Base-by-base conservation (phyloP, 108 stramenopile genomes). In the Thalassiosira profunda region DNA sequence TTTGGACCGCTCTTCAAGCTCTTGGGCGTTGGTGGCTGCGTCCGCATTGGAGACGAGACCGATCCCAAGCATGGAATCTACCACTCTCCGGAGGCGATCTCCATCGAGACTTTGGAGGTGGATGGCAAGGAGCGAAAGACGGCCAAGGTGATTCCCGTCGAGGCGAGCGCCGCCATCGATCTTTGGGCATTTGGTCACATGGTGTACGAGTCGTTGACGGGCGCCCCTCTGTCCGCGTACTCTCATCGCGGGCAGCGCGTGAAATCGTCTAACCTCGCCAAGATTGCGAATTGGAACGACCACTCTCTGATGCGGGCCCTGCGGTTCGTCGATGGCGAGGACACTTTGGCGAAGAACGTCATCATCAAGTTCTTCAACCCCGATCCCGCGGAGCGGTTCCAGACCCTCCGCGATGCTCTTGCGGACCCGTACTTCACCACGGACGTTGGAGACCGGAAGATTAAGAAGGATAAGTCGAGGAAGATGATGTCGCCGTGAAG, bases 1-100 rank as follows among this genome's bases (percentile, higher is more conserved):
- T 95, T 95, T 48, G 91, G 91, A 20, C 86, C 80, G 37, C 84
- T 91, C 2, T 95, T 87, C 83, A 95, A 95, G 58, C 58, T 95
- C 30, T 60, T 95, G 29, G 91, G 94, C 21, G 94, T 95, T 45
- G 94, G 94, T 38, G 91, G 91, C 46, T 83, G 88, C 63, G 80
- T 91, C 15, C 80, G 79, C 3, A 65, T 92, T 23, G 89, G 94
- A 15, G 69, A 74, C 23, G 59, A 64, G 6, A 95, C 89, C 3
- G 76, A 95, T 60, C 94, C 94, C 12, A 86, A 82, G 18, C 87
- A 85, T 60, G 94, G 94, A 25, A 86, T 95, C 23, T 95, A 95
- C 60, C 94, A 95, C 47, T 87, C 89, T 58, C 94, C 94, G 12
- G 94, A 95, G 71, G 68, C 94, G 4, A 79, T 95, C 37, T 29